phyloP scores from a whole-genome alignment of 352 stramenopile species.

The Phytopythium aichiense region DNA sequence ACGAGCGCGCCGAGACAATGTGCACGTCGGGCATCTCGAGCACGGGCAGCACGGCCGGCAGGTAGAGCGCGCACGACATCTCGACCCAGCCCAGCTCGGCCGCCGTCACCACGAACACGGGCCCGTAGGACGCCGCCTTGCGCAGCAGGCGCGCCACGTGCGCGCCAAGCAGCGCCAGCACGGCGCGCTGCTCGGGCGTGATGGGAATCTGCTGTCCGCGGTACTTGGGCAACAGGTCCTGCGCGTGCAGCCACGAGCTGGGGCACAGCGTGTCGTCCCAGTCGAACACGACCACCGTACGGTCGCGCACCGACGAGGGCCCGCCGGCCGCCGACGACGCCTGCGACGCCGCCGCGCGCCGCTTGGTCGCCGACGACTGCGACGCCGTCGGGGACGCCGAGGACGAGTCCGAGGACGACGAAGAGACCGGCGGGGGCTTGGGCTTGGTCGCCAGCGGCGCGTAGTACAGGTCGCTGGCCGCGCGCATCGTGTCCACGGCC shows the following conservation, averaged over 20 bases:
- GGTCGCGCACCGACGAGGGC: slow-evolving; percentile 42
- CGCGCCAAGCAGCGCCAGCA: slow-evolving; percentile 52
- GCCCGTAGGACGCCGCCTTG: slow-evolving; percentile 73
- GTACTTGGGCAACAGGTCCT: slow-evolving; percentile 78
- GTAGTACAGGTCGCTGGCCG: slow-evolving; percentile 12
- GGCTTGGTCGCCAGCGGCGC: slow-evolving; percentile 10
- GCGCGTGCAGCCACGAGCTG: slow-evolving; percentile 77
- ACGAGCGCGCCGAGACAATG: slow-evolving; percentile 81
- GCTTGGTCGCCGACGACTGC: slow-evolving; percentile 15
- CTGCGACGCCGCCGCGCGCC: slow-evolving; percentile 2
- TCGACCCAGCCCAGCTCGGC: slow-evolving; percentile 84
- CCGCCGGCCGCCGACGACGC: slow-evolving; percentile 2
- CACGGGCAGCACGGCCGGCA: slow-evolving; percentile 59
- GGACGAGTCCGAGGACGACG: background rate
- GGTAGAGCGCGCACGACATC: slow-evolving; percentile 73
- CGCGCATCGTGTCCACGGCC: slow-evolving; percentile 39
- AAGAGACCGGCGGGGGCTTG: slow-evolving; percentile 4
- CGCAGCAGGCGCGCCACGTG: slow-evolving; percentile 61
- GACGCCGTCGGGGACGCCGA: background rate
- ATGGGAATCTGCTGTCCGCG: slow-evolving; percentile 67
- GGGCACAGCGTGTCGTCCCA: slow-evolving; percentile 89
- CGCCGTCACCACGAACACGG: slow-evolving; percentile 84
- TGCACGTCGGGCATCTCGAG: slow-evolving; percentile 76
- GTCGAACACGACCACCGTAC: slow-evolving; percentile 84
- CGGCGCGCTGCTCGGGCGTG: slow-evolving; percentile 45